Evolutionary conservation across 2,329 filamentous ascomycete genomes (phyloP), one percentile per base, ranked within the genome.

Genomic region (Alternaria brassicicola): DNA sequence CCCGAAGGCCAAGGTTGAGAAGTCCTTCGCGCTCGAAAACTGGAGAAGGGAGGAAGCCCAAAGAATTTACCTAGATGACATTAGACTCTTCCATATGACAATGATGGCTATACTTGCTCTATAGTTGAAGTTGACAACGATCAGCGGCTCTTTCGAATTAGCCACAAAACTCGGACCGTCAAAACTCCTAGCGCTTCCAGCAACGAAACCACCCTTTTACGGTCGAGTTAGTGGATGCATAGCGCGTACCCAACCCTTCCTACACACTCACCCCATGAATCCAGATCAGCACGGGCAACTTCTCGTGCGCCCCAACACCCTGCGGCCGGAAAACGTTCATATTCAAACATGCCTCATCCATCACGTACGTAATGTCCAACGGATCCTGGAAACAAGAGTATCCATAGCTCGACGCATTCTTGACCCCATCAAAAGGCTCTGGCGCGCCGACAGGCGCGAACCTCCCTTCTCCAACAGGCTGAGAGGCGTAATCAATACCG

Each of bases 401-500:
- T 0, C 80, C 80, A 50, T 79, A 82, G 2, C 43, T 50, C 0
- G 70, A 67, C 3, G 80, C 80, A 0, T 66, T 63, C 54, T 72
- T 78, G 2, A 76, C 61, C 0, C 79, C 80, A 1, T 71, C 65
- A 36, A 82, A 81, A 1, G 73, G 57, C 3, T 62, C 53, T 0
- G 80, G 79, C 62, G 70, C 76, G 4, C 73, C 65, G 19, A 80
- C 70, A 1, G 75, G 71, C 2, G 67, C 65, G 39, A 82, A 82
- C 0, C 80, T 78, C 4, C 67, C 53, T 0, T 76, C 71, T 2
- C 78, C 79, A 0, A 75, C 43, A 9, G 69, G 69, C 42, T 72
- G 72, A 0, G 79, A 76, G 0, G 80, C 74, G 41, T 81, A 82
- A 63, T 81, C 79, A 26, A 82, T 80, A 1, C 80, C 80, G 2